phyloP scores from a whole-genome alignment of 495 filamentous ascomycete genomes.

The Echria macrotheca region DNA sequence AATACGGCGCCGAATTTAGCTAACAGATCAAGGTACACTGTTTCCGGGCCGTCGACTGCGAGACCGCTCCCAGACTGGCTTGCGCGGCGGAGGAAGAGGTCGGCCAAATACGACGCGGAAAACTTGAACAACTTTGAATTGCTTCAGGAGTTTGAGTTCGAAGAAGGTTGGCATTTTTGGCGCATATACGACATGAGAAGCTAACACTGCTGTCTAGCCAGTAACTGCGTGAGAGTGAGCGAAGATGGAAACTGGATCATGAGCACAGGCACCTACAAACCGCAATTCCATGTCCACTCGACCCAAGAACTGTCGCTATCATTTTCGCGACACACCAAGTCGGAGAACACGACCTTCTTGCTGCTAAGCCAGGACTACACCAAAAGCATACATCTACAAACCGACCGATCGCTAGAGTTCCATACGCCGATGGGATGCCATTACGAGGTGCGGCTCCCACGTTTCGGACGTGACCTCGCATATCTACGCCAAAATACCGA shows the following conservation, averaged over 20 bases:
- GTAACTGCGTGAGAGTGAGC: constrained; percentile 80
- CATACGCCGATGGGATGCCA: constrained; percentile 88
- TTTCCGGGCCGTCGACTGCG: constrained; percentile 86
- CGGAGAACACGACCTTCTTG: constrained; percentile 89
- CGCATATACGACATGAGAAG: no score
- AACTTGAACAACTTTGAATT: constrained; percentile 92
- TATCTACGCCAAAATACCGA: constrained; percentile 85
- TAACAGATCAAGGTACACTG: constrained; percentile 53
- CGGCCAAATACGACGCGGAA: constrained; percentile 86
- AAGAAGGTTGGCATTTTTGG: constrained; percentile 51
- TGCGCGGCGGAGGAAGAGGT: constrained; percentile 82
- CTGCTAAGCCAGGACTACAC: constrained; percentile 92
- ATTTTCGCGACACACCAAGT: constrained; percentile 85
- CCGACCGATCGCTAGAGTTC: constrained; percentile 86
- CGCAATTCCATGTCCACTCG: constrained; percentile 94
- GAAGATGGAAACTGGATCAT: constrained; percentile 98
- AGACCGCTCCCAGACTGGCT: constrained; percentile 94
- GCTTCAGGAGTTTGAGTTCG: constrained; percentile 96
- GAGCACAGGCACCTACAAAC: constrained; percentile 92
- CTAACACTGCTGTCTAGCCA: constrained; percentile 46
- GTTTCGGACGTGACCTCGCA: constrained; percentile 85
- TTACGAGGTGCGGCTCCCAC: constrained; percentile 77
- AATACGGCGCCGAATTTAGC: neutral
- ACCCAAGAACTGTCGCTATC: constrained; percentile 88
- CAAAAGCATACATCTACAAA: constrained; percentile 90